Evolutionary conservation across 305 asterid genomes (phyloP).

Genomic region (Fraxinus platypoda): DNA sequence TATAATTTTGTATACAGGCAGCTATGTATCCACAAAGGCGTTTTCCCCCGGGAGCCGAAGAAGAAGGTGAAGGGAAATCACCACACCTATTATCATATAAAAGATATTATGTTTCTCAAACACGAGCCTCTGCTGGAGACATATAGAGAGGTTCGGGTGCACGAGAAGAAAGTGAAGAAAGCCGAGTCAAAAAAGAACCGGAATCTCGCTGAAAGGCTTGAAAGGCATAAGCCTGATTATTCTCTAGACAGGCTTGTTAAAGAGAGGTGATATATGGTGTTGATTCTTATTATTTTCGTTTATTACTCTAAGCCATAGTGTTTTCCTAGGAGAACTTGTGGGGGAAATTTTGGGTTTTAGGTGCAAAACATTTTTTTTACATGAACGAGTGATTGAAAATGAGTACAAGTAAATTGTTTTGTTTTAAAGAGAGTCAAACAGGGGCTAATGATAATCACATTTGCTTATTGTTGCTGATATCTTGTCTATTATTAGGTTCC

Average conservation of each 20-base stretch:
- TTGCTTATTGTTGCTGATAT: not conserved
- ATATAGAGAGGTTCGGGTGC: slow-evolving; percentile 65
- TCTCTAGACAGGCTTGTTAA: slow-evolving; percentile 77
- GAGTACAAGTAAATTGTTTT: not conserved
- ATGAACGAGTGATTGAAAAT: not conserved
- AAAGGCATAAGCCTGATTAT: slow-evolving; percentile 78
- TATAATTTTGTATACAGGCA: not conserved
- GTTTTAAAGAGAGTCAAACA: not conserved
- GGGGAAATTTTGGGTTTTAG: not conserved
- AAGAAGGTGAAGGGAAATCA: slow-evolving; percentile 97
- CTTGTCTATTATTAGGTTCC: slow-evolving; percentile 53
- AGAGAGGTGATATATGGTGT: slow-evolving; percentile 59
- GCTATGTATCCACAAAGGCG: slow-evolving; percentile 78
- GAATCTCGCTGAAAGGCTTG: slow-evolving; percentile 77
- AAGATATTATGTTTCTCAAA: slow-evolving; percentile 83
- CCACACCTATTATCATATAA: slow-evolving; percentile 85
- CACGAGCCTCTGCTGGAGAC: slow-evolving; percentile 84
- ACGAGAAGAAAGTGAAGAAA: slow-evolving; percentile 76
- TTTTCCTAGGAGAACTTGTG: not conserved
- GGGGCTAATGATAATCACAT: not conserved
- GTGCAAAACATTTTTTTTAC: too few relatives aligned
- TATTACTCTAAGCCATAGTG: not conserved
- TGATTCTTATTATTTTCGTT: not conserved
- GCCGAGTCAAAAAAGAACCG: slow-evolving; percentile 79
- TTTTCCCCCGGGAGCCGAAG: slow-evolving; percentile 96